Conservation (phyloP, 2,329 filamentous ascomycete genomes). For the Periconia sp. region DNA sequence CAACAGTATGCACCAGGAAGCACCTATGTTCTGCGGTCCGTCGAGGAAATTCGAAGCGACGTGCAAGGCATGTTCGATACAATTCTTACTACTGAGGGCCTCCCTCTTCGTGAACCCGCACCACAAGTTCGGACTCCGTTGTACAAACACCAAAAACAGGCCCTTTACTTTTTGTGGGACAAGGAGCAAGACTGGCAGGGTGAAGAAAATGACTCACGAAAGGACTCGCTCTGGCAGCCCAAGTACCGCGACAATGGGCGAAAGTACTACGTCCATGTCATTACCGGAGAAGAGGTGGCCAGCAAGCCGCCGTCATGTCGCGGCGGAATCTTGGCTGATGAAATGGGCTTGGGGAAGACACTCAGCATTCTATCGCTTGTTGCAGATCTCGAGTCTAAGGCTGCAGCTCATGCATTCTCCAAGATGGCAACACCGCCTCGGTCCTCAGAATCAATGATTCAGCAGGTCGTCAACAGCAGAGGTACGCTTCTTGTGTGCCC, state of each 20-base stretch:
- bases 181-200: conserved; percentile 73
- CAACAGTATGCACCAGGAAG: conserved; percentile 1
- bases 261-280: conserved; percentile 78
- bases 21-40: conserved; percentile 63
- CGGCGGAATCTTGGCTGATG: conserved; percentile 58
- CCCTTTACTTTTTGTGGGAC: conserved; percentile 81
- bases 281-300: conserved; percentile 65
- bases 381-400: conserved; percentile 61
- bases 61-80: conserved; percentile 88
- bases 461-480: conserved; percentile 67
- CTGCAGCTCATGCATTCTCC: conserved; percentile 69
- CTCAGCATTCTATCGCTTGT: conserved; percentile 84
- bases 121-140: conserved; percentile 69
- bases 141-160: conserved; percentile 88
- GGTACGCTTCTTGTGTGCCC: conserved; percentile 88
- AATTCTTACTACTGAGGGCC: conserved; percentile 74
- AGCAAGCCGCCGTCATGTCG: conserved; percentile 43
- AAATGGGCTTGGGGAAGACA: conserved; percentile 61
- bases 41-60: conserved; percentile 85
- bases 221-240: conserved; percentile 79
- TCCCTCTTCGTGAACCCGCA: conserved; percentile 75
- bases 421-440: conserved; percentile 53
- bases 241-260: conserved; percentile 63
- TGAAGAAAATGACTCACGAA: conserved; percentile 65
- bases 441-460: conserved; percentile 13